Evolutionary conservation across 495 filamentous ascomycete species (phyloP), one percentile per base, ranked within the genome.

Genomic region (Neurospora sp.): DNA sequence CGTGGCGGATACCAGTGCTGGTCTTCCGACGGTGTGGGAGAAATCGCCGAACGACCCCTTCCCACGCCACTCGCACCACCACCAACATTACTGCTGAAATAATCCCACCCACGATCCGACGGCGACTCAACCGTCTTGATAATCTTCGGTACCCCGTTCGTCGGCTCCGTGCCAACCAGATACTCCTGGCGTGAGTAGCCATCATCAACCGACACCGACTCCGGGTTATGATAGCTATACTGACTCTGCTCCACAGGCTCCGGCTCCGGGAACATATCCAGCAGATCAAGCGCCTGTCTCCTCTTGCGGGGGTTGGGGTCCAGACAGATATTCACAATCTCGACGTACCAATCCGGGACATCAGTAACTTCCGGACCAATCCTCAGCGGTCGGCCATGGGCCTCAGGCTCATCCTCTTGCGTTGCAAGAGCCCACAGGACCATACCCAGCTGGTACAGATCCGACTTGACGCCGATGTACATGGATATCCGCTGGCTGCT

Each of bases 391-490:
- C 93, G 88, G 53, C 84, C 87, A 69, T 91, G 87, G 20, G 88
- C 85, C 79, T 99, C 96, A 5, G 96, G 96, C 75, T 99, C 96
- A 75, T 98, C 96, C 45, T 93, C 87, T 73, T 93, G 88, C 74
- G 90, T 92, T 4, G 93, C 94, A 42, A 99, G 83, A 8, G 93
- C 94, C 94, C 95, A 99, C 4, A 99, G 85, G 2, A 97, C 95
- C 96, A 99, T 99, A 37, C 96, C 96, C 3, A 98, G 85, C 77
- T 99, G 96, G 77, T 90, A 99, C 2, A 98, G 85, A 80, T 99
- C 96, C 0, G 94, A 97, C 81, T 98, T 99, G 81, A 98, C 93
- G 6, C 96, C 96, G 79, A 99, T 98, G 79, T 97, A 97, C 93
- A 99, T 98, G 38, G 93, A 92, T 39, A 99, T 96, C 37, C 94